Evolutionary conservation across 257 asterid species (phyloP), one percentile per base, ranked within the genome.

Genomic region (Solanum sejunctum): DNA sequence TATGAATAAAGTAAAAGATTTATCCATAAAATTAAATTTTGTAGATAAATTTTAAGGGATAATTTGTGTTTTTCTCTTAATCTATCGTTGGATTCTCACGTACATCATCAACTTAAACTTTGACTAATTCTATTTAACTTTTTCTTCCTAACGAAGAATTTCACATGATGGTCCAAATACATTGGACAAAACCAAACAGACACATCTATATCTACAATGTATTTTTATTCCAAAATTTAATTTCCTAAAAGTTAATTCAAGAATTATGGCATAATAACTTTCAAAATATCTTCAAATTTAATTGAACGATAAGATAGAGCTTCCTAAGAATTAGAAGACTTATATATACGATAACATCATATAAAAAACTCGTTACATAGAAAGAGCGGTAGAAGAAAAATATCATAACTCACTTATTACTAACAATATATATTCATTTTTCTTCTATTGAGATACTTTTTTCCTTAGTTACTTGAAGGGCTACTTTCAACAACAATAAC

Each of bases 51-150:
- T 13, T 3, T 28, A 66, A 66, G 12, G 12, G 15, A 66, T 32
- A 66, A 66, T 11, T 28, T 32, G 8, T 66, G 12, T 28, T 28
- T 15, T 15, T 15, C 11, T 67, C 83, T 72, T 75, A 58, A 82
- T 85, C 67, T 20, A 45, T 85, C 85, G 23, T 82, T 72, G 88
- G 84, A 82, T 86, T 72, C 86, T 82, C 70, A 71, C 20, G 28
- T 56, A 64, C 54, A 26, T 67, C 73, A 82, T 32, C 75, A 7
- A 61, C 80, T 41, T 73, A 82, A 82, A 80, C 72, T 86, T 86
- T 82, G 88, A 86, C 86, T 86, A 82, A 82, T 58, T 54, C 23
- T 26, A 56, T 18, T 3, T 41, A 56, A 9, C 82, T 26, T 43
- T 82, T 77, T 39, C 87, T 80, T 80, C 71, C 80, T 17, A 21